Percentiles rank a stretch among this genome's conserved stretches.
These are phyloP conservation scores for Kluyveromyces wickerhamii DNA, from an alignment of 805 yeast species.

Conservation along the genomic window DNA sequence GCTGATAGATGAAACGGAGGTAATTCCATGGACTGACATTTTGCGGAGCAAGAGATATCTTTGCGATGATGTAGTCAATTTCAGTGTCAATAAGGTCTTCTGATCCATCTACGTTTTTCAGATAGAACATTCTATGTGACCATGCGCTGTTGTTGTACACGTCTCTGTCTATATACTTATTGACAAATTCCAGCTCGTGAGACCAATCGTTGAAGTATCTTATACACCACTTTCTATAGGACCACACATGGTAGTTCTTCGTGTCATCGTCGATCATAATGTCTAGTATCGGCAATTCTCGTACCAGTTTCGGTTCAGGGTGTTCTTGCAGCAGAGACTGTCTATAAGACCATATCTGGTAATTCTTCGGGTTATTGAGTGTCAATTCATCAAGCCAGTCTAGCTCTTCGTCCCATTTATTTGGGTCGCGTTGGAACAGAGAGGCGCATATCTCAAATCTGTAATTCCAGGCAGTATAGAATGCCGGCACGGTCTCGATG, in stretches of 20 bases:
- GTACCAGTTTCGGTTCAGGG: conserved; percentile 25
- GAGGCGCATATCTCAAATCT: conserved; percentile 44
- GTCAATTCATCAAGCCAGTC: conserved; percentile 77
- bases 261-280: conserved; percentile 69
- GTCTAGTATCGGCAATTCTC: conserved; percentile 60
- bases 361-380: conserved; percentile 74
- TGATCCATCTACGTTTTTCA: conserved; percentile 21
- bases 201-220: conserved; percentile 42
- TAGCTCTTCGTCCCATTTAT: conserved; percentile 42
- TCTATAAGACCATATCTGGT: conserved; percentile 96
- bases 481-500: conserved; percentile 71
- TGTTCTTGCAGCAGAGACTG: conserved; percentile 47
- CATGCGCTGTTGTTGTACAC: conserved; percentile 89
- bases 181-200: conserved; percentile 46
- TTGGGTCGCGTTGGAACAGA: conserved; percentile 27
- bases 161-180: conserved; percentile 46
- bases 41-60: conserved; percentile 59
- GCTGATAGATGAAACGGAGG: conserved; percentile 47
- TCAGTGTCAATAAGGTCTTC: conserved; percentile 36
- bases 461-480: conserved; percentile 84
- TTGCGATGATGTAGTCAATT: conserved; percentile 39
- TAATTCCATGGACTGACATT: conserved; percentile 88
- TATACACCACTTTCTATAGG: conserved; percentile 80
- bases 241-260: conserved; percentile 96
- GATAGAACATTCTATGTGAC: conserved; percentile 71